Evolutionary conservation across 2,329 filamentous ascomycete genomes (phyloP), one percentile per base, ranked within the genome.

Genomic region (Pleoardoris graminearum): DNA sequence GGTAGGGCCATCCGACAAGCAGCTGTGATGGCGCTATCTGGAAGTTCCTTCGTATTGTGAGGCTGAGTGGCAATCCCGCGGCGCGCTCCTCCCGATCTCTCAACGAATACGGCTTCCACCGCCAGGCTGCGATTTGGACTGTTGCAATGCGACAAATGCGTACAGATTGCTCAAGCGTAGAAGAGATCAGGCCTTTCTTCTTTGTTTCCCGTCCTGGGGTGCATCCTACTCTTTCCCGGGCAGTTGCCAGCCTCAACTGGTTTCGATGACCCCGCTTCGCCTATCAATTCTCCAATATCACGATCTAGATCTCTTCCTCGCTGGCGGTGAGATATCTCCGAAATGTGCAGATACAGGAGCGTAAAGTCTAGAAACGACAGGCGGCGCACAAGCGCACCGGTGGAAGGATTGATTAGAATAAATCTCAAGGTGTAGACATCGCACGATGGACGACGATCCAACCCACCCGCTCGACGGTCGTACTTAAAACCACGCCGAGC

Each of bases 401-500:
- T 33, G 17, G 17, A 33, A 29, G 27, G 14, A 16, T 44, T 11
- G 27, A 8, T 12, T 27, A 47, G 44, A 7, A 17, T 17, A 29
- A 19, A 29, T 45, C 14, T 21, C 22, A 21, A 23, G 22, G 14
- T 17, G 30, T 17, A 37, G 21, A 19, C n/a, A 37, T 37, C n/a
- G 16, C 21, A 47, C 23, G 44, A 47, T 36, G 30, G 25, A n/a
- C n/a, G 30, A 17, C 42, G 42, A 35, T 27, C 42, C 42, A 35
- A 19, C n/a, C 29, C 17, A 12, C 42, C 7, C 29, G 42, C 42
- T 45, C 42, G 35, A 45, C 42, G 29, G 42, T 45, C 42, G 29
- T 45, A 45, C 42, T 46, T 37, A 36, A 47, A 37, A 37, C 44
- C 8, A n/a, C 44, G 33, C 44, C 33, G 44, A 19, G 44, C 44